Evolutionary conservation across 2,329 filamentous ascomycete species (phyloP), one percentile per base, ranked within the genome.

Genomic region (Pyrenophora tritici-repentis): DNA sequence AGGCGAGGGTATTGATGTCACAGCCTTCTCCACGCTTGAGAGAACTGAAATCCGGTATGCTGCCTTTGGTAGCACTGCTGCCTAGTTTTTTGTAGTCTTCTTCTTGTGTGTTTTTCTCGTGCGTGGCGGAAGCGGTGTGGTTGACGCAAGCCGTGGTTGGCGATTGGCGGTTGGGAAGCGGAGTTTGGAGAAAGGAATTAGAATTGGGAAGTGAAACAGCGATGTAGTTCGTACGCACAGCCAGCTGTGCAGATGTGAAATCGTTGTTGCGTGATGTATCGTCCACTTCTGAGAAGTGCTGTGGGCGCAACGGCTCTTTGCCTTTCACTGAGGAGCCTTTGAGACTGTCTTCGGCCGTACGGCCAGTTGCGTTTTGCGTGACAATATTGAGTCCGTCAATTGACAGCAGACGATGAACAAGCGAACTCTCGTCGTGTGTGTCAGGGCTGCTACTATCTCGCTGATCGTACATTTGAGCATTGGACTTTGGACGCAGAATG

Each of bases 1-100:
- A 18, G n/a, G 33, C 16, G 52, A 51, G 45, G 9, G 47, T 34
- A 3, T 44, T 32, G 8, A 55, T 26, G 9, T 44, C 47, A 13
- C 43, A 47, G 8, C 47, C 52, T 18, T 51, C 42, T 20, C 24
- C n/a, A 4, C 47, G 42, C 31, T 39, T 31, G 9, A 31, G 14
- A 10, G 24, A 24, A 7, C 42, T 34, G 13, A 52, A 37, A 22
- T 42, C 13, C 3, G 31, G 26, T 3, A 26, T 7, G 32, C 31
- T 39, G n/a, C n/a, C 17, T 18, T 18, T 4, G 13, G 39, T 32
- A 13, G 9, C 1, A 17, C 12, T n/a, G 8, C 29, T 22, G 29
- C 40, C 40, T 10, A 42, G 17, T 31, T 33, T 42, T 16, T 42
- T 26, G 29, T 42, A 33, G 8, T 29, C 22, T 13, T 18, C 38